Conservation (phyloP, 2,329 filamentous ascomycete species). For the Venturia carpophila region DNA sequence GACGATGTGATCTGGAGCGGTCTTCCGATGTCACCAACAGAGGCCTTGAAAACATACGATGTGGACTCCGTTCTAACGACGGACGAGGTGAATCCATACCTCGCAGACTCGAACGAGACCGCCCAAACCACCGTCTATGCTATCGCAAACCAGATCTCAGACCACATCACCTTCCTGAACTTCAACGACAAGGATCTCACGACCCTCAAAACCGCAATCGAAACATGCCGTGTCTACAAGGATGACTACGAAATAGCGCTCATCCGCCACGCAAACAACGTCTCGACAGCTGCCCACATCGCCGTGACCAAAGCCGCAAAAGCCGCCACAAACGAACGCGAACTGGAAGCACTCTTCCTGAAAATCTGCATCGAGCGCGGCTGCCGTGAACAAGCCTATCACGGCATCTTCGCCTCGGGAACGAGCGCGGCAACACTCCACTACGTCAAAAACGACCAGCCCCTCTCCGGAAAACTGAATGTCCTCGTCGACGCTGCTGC, state of each 20-base stretch:
- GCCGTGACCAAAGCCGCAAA: constrained; percentile 57
- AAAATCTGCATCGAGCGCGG: constrained; percentile 67
- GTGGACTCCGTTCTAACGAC: constrained; percentile 65
- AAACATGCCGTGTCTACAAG: constrained; percentile 74
- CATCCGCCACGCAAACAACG: constrained; percentile 70
- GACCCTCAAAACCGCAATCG: constrained; percentile 57
- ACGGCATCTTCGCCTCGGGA: constrained; percentile 76
- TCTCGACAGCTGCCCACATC: constrained; percentile 71
- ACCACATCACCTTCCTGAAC: constrained; percentile 61
- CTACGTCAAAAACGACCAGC: constrained; percentile 54
- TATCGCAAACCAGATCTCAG: constrained; percentile 69
- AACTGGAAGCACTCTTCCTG: constrained; percentile 75
- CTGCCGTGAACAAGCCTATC: constrained; percentile 77
- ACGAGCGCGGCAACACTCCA: constrained; percentile 77
- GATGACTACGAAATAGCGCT: constrained; percentile 76
- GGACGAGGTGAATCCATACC: constrained; percentile 66
- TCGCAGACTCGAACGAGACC: constrained; percentile 35
- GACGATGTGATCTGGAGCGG: constrained; percentile 91
- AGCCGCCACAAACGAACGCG: constrained; percentile 64
- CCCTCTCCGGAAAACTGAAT: constrained; percentile 56
- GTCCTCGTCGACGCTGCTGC: constrained; percentile 76
- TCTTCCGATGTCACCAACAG: constrained; percentile 66
- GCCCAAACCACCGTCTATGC: constrained; percentile 55
- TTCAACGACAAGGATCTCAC: constrained; percentile 57
- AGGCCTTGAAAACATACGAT: constrained; percentile 64